Conservation (phyloP, 176 grass and related monocot genomes). For the Bromus sterilis region DNA sequence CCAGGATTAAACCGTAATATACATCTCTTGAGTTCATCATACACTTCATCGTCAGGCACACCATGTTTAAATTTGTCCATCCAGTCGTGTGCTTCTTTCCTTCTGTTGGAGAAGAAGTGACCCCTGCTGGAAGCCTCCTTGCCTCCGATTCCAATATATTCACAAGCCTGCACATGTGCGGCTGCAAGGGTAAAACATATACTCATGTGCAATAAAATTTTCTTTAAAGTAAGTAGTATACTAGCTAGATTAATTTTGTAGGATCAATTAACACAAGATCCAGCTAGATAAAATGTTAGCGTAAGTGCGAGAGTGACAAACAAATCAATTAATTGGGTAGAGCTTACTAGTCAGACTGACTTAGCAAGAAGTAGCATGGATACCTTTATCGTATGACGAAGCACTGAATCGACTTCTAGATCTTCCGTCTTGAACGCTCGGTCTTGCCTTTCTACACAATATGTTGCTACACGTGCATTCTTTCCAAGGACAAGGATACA, state of each 20-base stretch:
- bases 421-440: neutral
- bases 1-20: neutral
- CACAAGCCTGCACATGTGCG: neutral
- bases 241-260: too few relatives aligned
- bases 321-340: too few relatives aligned
- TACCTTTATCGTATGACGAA: neutral
- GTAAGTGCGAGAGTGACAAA: too few relatives aligned
- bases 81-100: neutral
- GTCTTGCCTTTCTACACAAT: neutral
- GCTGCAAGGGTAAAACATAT: too few relatives aligned
- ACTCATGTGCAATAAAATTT: too few relatives aligned
- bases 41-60: too few relatives aligned
- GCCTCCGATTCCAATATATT: neutral
- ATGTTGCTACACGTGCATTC: neutral
- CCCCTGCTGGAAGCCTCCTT: too few relatives aligned
- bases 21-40: neutral
- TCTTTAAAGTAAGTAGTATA: too few relatives aligned
- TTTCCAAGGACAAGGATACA: neutral
- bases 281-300: too few relatives aligned
- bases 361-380: too few relatives aligned
- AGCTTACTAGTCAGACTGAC: too few relatives aligned
- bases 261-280: too few relatives aligned
- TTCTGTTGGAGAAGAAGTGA: neutral
- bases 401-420: neutral
- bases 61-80: neutral